These are phyloP conservation scores for Globisporangium cederbergense DNA, from an alignment of 352 stramenopile species.

Conservation along the genomic window DNA sequence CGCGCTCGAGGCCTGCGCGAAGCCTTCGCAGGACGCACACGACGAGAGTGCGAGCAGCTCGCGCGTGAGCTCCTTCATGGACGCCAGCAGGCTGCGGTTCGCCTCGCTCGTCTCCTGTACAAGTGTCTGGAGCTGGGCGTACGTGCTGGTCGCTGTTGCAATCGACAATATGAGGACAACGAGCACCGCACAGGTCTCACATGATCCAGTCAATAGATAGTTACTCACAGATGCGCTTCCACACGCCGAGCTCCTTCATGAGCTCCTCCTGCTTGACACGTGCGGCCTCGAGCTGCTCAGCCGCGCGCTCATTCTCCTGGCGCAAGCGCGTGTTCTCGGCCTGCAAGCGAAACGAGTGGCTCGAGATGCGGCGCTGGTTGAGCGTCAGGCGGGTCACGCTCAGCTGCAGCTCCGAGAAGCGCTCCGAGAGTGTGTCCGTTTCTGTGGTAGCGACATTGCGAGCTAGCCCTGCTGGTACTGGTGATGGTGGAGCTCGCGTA, in stretches of 20 bases:
- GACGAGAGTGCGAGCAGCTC: slow-evolving; percentile 1
- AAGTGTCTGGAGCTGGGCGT: slow-evolving; percentile 9
- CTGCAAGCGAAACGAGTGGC: slow-evolving; percentile 32
- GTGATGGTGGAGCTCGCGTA: not conserved
- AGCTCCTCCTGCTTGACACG: slow-evolving; percentile 24
- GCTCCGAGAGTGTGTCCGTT: slow-evolving; percentile 9
- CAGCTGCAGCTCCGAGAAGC: slow-evolving; percentile 22
- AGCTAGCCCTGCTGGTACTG: not conserved
- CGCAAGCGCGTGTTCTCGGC: slow-evolving; percentile 21
- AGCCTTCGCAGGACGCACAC: slow-evolving; percentile 1
- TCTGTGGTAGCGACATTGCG: not conserved
- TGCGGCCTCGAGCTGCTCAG: slow-evolving; percentile 18
- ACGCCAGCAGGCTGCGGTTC: not conserved
- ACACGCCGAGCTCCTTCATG: slow-evolving; percentile 23
- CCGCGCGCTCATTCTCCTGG: slow-evolving; percentile 26
- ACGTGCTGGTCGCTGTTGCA: not conserved
- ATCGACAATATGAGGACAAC: not conserved
- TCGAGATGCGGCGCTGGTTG: slow-evolving; percentile 30
- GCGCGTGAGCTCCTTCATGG: slow-evolving; percentile 5
- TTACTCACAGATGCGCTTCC: slow-evolving; percentile 36
- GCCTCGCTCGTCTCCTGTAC: slow-evolving; percentile 6
- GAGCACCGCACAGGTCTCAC: not conserved
- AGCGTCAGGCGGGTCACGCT: slow-evolving; percentile 20
- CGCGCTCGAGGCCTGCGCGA: not conserved
- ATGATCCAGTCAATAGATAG: not conserved